Evolutionary conservation across 2,329 filamentous ascomycete species (phyloP).

Genomic region (Clarireedia monteithiana): DNA sequence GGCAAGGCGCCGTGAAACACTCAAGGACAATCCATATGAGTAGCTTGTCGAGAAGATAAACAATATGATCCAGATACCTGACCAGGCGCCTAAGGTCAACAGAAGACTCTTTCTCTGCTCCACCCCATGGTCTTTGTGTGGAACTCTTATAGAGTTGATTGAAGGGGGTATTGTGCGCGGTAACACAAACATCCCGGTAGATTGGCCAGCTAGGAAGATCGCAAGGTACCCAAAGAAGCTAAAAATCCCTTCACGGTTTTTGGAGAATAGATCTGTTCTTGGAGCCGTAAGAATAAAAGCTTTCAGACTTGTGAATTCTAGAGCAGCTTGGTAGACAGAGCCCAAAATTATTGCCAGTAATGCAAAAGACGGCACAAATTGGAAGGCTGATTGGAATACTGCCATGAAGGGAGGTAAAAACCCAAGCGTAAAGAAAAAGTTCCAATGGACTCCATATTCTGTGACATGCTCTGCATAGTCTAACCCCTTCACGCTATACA

Average conservation of each 20-base stretch:
- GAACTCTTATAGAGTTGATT: conserved; percentile 23
- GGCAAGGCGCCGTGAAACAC: conserved; percentile 79
- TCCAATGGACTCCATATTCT: conserved; percentile 98
- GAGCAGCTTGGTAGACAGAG: conserved; percentile 62
- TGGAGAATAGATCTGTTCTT: conserved; percentile 69
- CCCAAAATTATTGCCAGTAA: conserved; percentile 63
- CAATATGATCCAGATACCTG: conserved; percentile 58
- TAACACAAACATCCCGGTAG: conserved; percentile 71
- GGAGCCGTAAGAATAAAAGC: conserved; percentile 76
- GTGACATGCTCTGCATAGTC: conserved; percentile 97
- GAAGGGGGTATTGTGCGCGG: conserved; percentile 45
- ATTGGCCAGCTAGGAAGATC: conserved; percentile 87
- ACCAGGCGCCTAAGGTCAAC: conserved; percentile 56
- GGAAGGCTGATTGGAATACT: conserved; percentile 65
- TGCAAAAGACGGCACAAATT: conserved; percentile 68
- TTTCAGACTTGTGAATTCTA: conserved; percentile 74
- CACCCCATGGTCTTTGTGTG: conserved; percentile 13
- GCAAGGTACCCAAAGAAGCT: conserved; percentile 90
- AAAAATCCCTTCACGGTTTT: conserved; percentile 93
- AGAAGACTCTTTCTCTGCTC: conserved; percentile 51
- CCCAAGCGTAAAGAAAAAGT: conserved; percentile 96
- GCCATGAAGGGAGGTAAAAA: conserved; percentile 85
- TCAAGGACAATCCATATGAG: conserved; percentile 61
- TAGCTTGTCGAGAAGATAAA: conserved; percentile 64
- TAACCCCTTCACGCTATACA: conserved; percentile 85